Conservation (phyloP, 306 rosid genomes). For the Quercus bicolor region DNA sequence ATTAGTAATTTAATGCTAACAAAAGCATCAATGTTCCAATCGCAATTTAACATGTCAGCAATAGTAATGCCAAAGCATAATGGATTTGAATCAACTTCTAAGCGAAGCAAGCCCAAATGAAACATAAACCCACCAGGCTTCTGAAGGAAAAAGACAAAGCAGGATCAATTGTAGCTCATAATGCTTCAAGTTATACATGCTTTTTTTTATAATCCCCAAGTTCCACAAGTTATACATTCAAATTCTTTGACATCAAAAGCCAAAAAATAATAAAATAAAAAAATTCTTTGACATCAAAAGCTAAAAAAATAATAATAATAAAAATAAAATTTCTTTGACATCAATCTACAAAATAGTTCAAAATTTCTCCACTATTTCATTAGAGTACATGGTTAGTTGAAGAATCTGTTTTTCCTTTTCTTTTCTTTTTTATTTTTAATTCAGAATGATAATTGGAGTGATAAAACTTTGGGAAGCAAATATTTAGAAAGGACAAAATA, state of each 20-base stretch:
- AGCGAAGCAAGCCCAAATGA: not conserved
- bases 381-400: no score
- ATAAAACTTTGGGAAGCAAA: not conserved
- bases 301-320: no score
- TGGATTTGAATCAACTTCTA: not conserved
- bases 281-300: no score
- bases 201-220: no score
- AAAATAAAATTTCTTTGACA: not conserved
- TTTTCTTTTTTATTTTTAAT: not conserved
- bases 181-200: not conserved
- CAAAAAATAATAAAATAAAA: no score
- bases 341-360: not conserved
- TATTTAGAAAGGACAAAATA: not conserved
- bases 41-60: no score
- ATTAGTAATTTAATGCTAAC: no score
- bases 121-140: not conserved
- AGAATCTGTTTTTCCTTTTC: no score
- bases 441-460: not conserved
- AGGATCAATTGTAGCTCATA: not conserved
- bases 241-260: not conserved
- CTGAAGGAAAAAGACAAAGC: not conserved
- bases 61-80: not conserved
- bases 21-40: no score
- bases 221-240: not conserved
- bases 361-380: no score